Evolutionary conservation across 495 filamentous ascomycete species (phyloP).

Genomic region (Pyronema omphalodes): DNA sequence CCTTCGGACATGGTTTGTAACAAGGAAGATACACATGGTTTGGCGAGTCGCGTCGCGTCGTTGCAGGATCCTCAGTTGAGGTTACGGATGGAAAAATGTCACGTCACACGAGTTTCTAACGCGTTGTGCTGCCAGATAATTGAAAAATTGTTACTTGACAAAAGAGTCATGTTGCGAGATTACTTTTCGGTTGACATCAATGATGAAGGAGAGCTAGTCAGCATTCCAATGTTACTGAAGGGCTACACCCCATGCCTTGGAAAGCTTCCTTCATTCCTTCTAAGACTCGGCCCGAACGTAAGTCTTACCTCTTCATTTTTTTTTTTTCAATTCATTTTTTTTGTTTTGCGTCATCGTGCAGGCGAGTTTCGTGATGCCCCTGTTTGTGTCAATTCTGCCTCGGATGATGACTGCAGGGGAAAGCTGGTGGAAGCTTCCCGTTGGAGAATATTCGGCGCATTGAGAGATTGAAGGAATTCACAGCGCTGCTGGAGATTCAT

Average conservation of each 20-base stretch:
- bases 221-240: constrained; percentile 70
- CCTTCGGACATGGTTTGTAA: neutral
- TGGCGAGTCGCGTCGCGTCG: too few relatives aligned
- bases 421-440: too few relatives aligned
- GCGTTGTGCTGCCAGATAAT: constrained; percentile 8
- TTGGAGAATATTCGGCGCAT: too few relatives aligned
- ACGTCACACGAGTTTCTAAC: neutral
- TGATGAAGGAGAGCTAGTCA: constrained; percentile 51
- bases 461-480: too few relatives aligned
- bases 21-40: neutral
- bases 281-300: constrained; percentile 56
- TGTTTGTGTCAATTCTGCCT: neutral
- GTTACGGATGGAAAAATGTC: too few relatives aligned
- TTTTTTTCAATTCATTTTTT: neutral
- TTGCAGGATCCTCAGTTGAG: too few relatives aligned
- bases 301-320: constrained; percentile 3
- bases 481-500: too few relatives aligned
- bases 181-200: constrained; percentile 84
- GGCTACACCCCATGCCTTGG: constrained; percentile 71
- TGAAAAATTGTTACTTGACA: constrained; percentile 42
- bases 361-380: neutral
- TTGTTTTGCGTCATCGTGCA: neutral
- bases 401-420: too few relatives aligned
- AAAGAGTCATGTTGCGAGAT: constrained; percentile 71
- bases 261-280: constrained; percentile 76